A percentile compares a stretch with the other conserved stretches of the same genome.
phyloP scores from a whole-genome alignment of 768 basidiomycete genomes.

The Hortiboletus flavorubellus region DNA sequence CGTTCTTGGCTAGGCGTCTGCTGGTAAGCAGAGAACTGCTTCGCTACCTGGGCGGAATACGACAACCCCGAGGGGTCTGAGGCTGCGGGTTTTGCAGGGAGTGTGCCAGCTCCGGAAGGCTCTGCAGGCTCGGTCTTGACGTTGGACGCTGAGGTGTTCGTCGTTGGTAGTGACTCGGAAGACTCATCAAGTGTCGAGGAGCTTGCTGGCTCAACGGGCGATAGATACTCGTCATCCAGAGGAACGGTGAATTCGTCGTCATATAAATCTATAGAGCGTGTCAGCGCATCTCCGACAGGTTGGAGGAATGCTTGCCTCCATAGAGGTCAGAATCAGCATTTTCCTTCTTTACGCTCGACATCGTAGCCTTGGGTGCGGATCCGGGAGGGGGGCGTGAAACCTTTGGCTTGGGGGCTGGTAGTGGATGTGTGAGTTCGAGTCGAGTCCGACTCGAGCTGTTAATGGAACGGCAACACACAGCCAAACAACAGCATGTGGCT shows the following conservation, averaged over 20 bases:
- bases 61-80: constrained; percentile 37
- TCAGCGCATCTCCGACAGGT: background rate
- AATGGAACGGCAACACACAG: constrained; percentile 13
- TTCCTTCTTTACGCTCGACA: constrained; percentile 27
- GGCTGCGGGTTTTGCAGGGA: constrained; percentile 29
- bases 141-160: constrained; percentile 17
- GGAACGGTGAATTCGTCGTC: constrained; percentile 41
- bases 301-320: constrained; percentile 38
- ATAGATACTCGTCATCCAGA: constrained; percentile 31
- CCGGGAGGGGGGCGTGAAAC: background rate
- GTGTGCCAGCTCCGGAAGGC: constrained; percentile 16
- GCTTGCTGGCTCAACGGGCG: constrained; percentile 25
- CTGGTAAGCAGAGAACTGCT: constrained; percentile 61
- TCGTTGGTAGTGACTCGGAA: constrained; percentile 15
- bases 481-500: constrained; percentile 25
- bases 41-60: constrained; percentile 63
- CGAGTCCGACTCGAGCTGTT: background rate
- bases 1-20: constrained; percentile 66
- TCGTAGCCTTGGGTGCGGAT: constrained; percentile 1
- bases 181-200: constrained; percentile 18
- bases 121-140: constrained; percentile 24
- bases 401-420: background rate
- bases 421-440: constrained; percentile 9
- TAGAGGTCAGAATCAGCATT: constrained; percentile 41
- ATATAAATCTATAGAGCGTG: constrained; percentile 45